These are phyloP conservation scores for Xylaria sp. DNA, from an alignment of 2,329 filamentous ascomycete genomes.

Conservation along the genomic window DNA sequence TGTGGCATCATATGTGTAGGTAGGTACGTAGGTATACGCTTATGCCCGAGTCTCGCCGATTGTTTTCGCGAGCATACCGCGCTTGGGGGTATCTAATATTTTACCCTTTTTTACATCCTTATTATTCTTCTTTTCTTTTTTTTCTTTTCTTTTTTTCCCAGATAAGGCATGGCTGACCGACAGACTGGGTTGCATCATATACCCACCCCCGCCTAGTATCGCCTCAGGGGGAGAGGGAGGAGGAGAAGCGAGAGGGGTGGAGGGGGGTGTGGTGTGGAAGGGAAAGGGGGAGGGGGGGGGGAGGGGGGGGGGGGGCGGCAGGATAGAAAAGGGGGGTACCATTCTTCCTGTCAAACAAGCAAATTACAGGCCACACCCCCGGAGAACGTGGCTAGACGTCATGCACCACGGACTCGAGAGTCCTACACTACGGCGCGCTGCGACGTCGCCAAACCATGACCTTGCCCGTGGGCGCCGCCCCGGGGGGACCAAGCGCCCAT, in stretches of 20 bases:
- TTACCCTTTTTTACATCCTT: background rate
- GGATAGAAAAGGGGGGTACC: background rate
- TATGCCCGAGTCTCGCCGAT: too few species aligned
- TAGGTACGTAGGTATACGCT: background rate
- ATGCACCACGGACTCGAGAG: slow-evolving; percentile 20
- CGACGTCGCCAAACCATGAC: slow-evolving; percentile 23
- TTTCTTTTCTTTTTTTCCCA: background rate
- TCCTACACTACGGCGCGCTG: slow-evolving; percentile 16
- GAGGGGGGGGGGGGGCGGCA: background rate
- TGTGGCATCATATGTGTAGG: background rate
- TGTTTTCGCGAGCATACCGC: slow-evolving; percentile 20
- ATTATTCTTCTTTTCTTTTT: slow-evolving; percentile 1
- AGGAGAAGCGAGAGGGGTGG: background rate
- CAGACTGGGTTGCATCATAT: slow-evolving; percentile 16
- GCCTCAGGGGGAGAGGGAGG: too few species aligned
- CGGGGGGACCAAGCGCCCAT: slow-evolving; percentile 3
- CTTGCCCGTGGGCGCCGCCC: slow-evolving; percentile 23
- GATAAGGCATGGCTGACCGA: slow-evolving; percentile 9
- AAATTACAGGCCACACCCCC: slow-evolving; percentile 14
- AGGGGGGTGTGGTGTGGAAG: background rate
- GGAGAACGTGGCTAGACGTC: slow-evolving; percentile 35
- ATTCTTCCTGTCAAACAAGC: background rate
- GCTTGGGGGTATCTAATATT: slow-evolving; percentile 13
- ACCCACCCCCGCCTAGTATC: slow-evolving; percentile 1
- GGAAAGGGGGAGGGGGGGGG: background rate